Percentiles rank a stretch among this genome's conserved stretches.
Evolutionary conservation across 768 basidiomycete genomes (phyloP).

Genomic region (Suillus luteus): DNA sequence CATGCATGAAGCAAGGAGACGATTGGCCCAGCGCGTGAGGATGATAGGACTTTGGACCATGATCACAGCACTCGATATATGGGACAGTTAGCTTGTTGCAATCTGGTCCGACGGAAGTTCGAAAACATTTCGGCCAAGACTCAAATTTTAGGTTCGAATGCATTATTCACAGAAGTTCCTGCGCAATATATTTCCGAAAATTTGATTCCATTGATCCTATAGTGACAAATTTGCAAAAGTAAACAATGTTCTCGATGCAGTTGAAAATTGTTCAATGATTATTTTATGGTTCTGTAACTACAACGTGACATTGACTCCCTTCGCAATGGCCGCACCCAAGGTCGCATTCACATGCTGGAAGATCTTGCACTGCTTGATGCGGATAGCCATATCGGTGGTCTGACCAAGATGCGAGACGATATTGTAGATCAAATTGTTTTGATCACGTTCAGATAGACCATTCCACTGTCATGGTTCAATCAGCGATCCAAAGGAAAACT

Average conservation of each 20-base stretch:
- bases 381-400: conserved; percentile 31
- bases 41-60: background rate
- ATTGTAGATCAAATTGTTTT: conserved; percentile 40
- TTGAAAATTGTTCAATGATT: background rate
- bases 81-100: background rate
- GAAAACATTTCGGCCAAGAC: background rate
- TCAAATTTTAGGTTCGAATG: no score
- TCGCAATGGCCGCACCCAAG: conserved; percentile 38
- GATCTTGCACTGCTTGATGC: conserved; percentile 34
- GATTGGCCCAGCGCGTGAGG: background rate
- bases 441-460: conserved; percentile 35
- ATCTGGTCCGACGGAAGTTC: background rate
- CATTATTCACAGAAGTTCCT: background rate
- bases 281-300: background rate
- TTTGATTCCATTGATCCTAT: background rate
- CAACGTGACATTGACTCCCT: conserved; percentile 30
- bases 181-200: background rate
- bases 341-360: conserved; percentile 41
- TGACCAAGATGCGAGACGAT: conserved; percentile 40
- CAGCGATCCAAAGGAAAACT: background rate
- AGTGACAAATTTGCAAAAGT: background rate
- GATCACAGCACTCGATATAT: background rate
- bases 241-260: background rate
- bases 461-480: conserved; percentile 27
- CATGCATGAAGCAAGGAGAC: no score